A percentile compares a stretch with the other conserved stretches of the same genome.
These are phyloP conservation scores for Phanerochaete sordida DNA, from an alignment of 768 basidiomycete genomes.

Conservation along the genomic window DNA sequence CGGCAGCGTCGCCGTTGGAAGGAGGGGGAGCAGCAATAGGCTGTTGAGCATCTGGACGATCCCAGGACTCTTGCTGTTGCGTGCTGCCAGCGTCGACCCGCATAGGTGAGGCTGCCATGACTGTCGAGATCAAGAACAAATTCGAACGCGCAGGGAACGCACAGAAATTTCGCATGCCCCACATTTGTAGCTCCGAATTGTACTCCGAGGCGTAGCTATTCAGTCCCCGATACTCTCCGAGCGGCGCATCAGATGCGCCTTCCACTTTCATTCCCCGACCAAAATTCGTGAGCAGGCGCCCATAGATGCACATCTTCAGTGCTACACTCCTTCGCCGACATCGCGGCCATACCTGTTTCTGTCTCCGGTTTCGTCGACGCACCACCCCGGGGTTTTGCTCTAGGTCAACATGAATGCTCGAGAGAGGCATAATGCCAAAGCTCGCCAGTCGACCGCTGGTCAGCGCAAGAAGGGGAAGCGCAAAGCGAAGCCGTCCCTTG, in stretches of 20 bases:
- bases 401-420: conserved; percentile 5
- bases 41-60: conserved; percentile 14
- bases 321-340: neutral
- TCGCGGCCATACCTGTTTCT: neutral
- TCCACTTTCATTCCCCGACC: neutral
- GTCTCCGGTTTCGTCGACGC: neutral
- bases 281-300: neutral
- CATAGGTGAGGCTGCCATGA: conserved; percentile 18
- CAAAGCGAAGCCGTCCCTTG: neutral
- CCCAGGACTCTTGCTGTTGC: conserved; percentile 19
- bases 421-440: conserved; percentile 25
- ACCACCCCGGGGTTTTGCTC: too few species aligned
- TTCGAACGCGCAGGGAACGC: conserved; percentile 4
- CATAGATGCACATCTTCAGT: neutral
- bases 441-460: conserved; percentile 20
- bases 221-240: neutral
- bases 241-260: neutral
- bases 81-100: conserved; percentile 9
- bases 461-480: conserved; percentile 24
- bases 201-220: neutral
- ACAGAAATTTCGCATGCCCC: neutral
- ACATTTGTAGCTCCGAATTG: neutral
- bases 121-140: neutral
- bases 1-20: conserved; percentile 15
- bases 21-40: neutral